Evolutionary conservation across 2,329 filamentous ascomycete species (phyloP).

Genomic region (Trichoderma cornu-damae): DNA sequence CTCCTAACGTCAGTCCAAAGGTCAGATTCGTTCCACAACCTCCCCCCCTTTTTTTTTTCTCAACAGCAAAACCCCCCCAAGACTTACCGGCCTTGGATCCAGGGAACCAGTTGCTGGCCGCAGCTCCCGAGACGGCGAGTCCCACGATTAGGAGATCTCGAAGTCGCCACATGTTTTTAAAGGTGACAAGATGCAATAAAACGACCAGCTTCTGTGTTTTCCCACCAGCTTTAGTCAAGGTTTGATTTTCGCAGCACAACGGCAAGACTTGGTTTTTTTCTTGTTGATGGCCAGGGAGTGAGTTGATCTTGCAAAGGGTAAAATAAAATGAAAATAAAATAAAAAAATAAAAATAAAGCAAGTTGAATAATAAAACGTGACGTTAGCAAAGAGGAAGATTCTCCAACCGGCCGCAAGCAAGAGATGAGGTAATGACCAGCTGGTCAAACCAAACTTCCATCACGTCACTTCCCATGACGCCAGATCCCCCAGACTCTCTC

Average conservation of each 20-base stretch:
- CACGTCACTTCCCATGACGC: slow-evolving; percentile 19
- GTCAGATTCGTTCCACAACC: neutral
- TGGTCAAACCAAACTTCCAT: slow-evolving; percentile 4
- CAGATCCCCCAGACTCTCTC: too few relatives aligned
- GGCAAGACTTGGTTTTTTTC: neutral
- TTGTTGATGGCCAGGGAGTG: neutral
- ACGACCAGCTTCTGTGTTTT: neutral
- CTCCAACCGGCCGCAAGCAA: neutral
- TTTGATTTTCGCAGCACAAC: neutral
- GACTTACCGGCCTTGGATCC: slow-evolving; percentile 68
- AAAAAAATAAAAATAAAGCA: neutral
- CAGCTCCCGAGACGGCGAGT: slow-evolving; percentile 63
- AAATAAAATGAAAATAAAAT: too few relatives aligned
- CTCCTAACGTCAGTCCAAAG: slow-evolving; percentile 6
- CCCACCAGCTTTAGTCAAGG: neutral
- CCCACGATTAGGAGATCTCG: slow-evolving; percentile 64
- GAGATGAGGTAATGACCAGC: slow-evolving; percentile 17
- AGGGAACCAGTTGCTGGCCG: slow-evolving; percentile 76
- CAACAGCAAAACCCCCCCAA: neutral
- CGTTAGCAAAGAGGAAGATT: neutral
- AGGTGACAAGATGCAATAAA: too few relatives aligned
- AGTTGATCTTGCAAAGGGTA: neutral
- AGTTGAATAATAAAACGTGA: neutral
- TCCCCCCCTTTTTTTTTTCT: neutral
- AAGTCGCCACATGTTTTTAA: slow-evolving; percentile 88